Evolutionary conservation across 129 eudicot genomes (phyloP).

Genomic region (Rutidosis leptorrhynchoides): DNA sequence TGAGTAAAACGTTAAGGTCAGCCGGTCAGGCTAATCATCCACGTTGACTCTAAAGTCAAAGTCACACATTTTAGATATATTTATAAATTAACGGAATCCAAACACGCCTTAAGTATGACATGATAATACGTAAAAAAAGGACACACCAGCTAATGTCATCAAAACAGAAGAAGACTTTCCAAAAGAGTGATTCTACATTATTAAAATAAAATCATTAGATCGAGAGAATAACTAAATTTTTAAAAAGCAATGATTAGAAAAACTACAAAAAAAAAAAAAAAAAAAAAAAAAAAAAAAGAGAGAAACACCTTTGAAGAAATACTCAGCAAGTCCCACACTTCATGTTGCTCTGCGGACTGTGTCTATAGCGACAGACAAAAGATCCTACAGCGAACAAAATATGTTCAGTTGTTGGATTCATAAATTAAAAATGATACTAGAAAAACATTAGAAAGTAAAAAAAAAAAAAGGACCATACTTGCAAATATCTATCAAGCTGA

Average conservation of each 20-base stretch:
- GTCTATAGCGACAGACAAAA: constrained; percentile 89
- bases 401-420: neutral
- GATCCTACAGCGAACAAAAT: constrained; percentile 62
- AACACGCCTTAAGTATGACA: neutral
- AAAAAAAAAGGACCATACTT: constrained; percentile 48
- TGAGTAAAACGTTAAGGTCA: too few species aligned
- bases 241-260: neutral
- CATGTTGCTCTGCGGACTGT: constrained; percentile 99
- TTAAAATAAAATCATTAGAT: constrained; percentile 12
- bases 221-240: neutral
- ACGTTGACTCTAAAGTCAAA: constrained; percentile 67
- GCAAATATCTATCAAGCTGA: constrained; percentile 91
- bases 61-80: constrained; percentile 7
- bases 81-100: constrained; percentile 7
- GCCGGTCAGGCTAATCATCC: too few species aligned
- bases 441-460: neutral
- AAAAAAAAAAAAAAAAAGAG: too few species aligned
- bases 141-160: constrained; percentile 83
- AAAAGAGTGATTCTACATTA: constrained; percentile 79
- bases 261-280: too few species aligned
- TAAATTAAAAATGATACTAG: neutral
- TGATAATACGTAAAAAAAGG: neutral
- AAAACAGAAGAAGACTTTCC: constrained; percentile 91
- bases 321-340: constrained; percentile 97
- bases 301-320: constrained; percentile 69